Percentiles rank a stretch among this genome's conserved stretches.
Conservation (phyloP, 805 yeast genomes). For the Tetrapisispora pingtungensis region DNA sequence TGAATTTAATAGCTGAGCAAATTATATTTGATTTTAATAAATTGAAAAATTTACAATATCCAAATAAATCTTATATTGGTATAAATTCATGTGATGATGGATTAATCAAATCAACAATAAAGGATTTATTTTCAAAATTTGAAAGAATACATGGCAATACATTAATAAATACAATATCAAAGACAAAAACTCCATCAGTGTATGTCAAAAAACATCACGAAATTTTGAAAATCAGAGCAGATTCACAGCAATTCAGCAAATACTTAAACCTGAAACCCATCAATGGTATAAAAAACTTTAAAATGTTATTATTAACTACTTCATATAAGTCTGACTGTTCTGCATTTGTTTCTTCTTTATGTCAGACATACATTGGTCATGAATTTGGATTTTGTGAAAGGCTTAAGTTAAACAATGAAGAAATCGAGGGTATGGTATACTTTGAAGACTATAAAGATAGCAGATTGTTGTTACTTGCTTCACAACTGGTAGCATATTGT, state of each 20-base stretch:
- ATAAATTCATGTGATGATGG: constrained; percentile 14
- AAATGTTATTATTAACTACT: constrained; percentile 37
- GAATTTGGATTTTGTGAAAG: constrained; percentile 30
- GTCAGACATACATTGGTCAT: constrained; percentile 26
- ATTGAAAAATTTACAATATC: constrained; percentile 43
- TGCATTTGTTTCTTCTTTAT: constrained; percentile 23
- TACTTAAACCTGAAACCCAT: constrained; percentile 48
- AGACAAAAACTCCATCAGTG: constrained; percentile 22
- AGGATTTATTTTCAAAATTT: constrained; percentile 15
- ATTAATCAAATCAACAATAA: constrained; percentile 15
- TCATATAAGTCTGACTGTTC: constrained; percentile 21
- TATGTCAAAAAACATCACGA: constrained; percentile 25
- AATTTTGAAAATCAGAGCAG: constrained; percentile 36
- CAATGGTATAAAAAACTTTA: constrained; percentile 40
- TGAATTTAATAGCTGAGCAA: constrained; percentile 23
- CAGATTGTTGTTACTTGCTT: constrained; percentile 44
- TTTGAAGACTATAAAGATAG: constrained; percentile 29
- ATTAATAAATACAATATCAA: constrained; percentile 18
- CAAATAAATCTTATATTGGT: constrained; percentile 38
- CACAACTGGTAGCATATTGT: constrained; percentile 31
- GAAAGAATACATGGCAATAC: constrained; percentile 20
- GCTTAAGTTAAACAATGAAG: constrained; percentile 22
- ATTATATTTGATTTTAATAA: constrained; percentile 34
- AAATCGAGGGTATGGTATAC: constrained; percentile 20
- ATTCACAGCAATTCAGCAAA: constrained; percentile 47